phyloP scores from a whole-genome alignment of 441 rosid species.

The Theobroma grandiflorum region DNA sequence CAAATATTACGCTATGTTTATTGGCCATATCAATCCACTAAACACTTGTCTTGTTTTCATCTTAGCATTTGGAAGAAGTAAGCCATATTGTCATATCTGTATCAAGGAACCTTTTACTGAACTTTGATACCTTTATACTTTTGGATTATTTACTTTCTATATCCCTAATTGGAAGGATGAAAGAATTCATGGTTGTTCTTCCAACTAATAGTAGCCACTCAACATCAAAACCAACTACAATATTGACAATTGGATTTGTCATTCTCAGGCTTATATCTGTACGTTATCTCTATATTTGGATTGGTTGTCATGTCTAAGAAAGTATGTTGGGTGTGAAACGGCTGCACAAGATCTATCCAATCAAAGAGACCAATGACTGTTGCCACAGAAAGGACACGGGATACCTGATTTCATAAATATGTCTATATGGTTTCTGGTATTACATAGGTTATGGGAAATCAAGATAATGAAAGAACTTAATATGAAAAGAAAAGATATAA shows the following conservation, averaged over 20 bases:
- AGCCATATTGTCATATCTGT: neutral
- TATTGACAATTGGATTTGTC: neutral
- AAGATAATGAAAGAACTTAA: conserved; percentile 4
- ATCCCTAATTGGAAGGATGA: neutral
- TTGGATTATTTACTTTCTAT: neutral
- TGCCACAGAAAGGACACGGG: neutral
- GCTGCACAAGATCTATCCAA: conserved; percentile 1
- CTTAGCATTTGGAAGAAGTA: neutral
- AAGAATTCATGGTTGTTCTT: neutral
- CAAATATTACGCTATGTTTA: neutral
- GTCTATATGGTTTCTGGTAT: neutral
- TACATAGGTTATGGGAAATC: neutral
- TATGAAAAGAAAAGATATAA: neutral
- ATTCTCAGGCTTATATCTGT: neutral
- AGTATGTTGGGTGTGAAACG: neutral
- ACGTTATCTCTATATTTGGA: neutral
- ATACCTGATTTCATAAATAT: neutral
- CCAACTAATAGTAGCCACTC: neutral
- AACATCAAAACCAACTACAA: neutral
- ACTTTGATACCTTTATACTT: neutral
- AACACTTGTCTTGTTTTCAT: neutral
- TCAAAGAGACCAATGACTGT: neutral
- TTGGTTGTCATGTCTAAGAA: neutral
- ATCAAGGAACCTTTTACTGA: neutral
- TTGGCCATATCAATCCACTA: neutral